Evolutionary conservation across 176 grass and related monocot genomes (phyloP), one percentile per base, ranked within the genome.

Genomic region (Avena eriantha): DNA sequence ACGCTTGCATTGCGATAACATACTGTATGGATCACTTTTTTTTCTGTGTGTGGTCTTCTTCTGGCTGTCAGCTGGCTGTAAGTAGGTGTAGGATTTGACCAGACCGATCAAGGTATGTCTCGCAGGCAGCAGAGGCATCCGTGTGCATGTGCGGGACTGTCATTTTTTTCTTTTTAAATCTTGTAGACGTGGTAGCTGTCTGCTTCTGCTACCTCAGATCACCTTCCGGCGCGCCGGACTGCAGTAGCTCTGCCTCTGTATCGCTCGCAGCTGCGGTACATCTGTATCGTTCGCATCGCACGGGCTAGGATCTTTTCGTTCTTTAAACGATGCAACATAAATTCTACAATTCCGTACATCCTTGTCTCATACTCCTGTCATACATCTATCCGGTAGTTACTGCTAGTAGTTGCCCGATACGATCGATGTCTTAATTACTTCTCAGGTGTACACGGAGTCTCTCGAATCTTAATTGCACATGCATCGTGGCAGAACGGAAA

Each of bases 121-220:
- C 33, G n/a, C 12, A 24, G 56, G 19, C 39, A 53, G 46, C 48
- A 22, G 79, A n/a, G 10, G 19, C 56, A 22, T 21, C 19, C 56
- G 23, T 57, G 63, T 57, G 63, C 87, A 80, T 89, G 87, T 80
- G 87, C 76, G 46, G 46, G 43, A 39, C 36, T 35, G 24, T 24
- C 41, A 46, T 84, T 84, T 61, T 47, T 9, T 10, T 10, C 8
- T 10, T 9, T 47, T 21, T 71, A 50, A 12, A 29, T 58, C 29
- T 15, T 33, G 14, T 58, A 58, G 31, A 64, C 29, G 31, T 24
- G 46, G 12, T 59, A 68, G 50, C 43, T 18, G 10, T 22, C 24
- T 39, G 23, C 45, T 77, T 54, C 78, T 57, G 43, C 85, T 17
- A 2, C n/a, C 63, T 60, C 24, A 26, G 14, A 70, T 10, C 51